phyloP scores from a whole-genome alignment of 108 stramenopile genomes.

The Skeletonema menzelii region DNA sequence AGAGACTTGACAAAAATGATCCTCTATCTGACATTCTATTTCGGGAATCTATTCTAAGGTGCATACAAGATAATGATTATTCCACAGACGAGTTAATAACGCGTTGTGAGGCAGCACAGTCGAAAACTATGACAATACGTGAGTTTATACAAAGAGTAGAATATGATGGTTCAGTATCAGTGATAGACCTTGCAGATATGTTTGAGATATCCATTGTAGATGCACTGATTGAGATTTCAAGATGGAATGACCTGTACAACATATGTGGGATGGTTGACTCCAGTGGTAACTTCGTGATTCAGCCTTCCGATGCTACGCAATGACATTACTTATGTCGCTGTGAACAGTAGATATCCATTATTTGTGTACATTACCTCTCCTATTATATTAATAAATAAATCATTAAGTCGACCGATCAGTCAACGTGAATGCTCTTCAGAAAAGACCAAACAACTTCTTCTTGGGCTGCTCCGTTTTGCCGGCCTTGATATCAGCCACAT shows the following conservation, averaged over 20 bases:
- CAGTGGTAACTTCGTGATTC: neutral
- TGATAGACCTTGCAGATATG: slow-evolving; percentile 41
- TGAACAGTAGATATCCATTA: neutral
- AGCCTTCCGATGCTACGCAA: neutral
- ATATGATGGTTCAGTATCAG: slow-evolving; percentile 21
- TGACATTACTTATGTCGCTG: neutral
- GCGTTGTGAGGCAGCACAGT: slow-evolving; percentile 1
- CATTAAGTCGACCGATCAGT: neutral
- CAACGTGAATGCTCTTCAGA: slow-evolving; percentile 24
- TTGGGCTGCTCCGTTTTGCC: slow-evolving; percentile 34
- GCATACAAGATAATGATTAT: neutral
- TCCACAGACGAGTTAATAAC: slow-evolving; percentile 5
- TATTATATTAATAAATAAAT: neutral
- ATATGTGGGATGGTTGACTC: neutral
- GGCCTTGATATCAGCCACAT: slow-evolving; percentile 50
- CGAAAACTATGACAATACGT: slow-evolving; percentile 34
- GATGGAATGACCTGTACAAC: slow-evolving; percentile 21
- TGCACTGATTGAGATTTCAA: slow-evolving; percentile 25
- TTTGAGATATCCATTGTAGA: slow-evolving; percentile 19
- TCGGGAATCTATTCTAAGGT: slow-evolving; percentile 15
- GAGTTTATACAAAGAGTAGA: slow-evolving; percentile 41
- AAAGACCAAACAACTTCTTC: slow-evolving; percentile 73
- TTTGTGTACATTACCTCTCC: neutral
- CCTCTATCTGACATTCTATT: slow-evolving; percentile 27
- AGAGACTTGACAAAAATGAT: slow-evolving; percentile 19